These are phyloP conservation scores for Eucalyptus guilfoylei DNA, from an alignment of 345 rosid species.

Conservation along the genomic window DNA sequence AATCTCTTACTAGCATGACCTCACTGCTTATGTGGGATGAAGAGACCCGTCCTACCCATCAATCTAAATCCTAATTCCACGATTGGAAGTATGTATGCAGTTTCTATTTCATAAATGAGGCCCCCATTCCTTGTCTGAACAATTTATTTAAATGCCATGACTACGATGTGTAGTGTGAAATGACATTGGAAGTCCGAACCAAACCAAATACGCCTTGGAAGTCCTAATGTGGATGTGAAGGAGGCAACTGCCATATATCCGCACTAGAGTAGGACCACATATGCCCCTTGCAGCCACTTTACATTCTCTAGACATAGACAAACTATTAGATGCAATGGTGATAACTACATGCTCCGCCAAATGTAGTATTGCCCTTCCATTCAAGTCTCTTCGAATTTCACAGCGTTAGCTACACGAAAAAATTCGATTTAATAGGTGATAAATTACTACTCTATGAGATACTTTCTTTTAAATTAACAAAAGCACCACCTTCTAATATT, in stretches of 20 bases:
- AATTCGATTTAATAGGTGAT: background rate
- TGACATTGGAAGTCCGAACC: background rate
- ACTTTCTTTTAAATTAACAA: accelerated
- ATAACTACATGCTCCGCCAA: background rate
- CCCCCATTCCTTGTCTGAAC: no score
- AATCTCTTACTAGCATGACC: background rate
- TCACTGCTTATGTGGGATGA: background rate
- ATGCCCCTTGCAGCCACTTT: background rate
- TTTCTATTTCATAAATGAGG: no score
- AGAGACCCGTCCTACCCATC: background rate
- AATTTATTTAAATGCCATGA: no score
- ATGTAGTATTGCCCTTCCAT: background rate
- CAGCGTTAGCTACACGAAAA: background rate
- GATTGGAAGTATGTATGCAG: no score
- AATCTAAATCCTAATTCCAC: background rate
- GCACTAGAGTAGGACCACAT: background rate
- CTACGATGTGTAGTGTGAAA: background rate
- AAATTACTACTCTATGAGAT: accelerated
- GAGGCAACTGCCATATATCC: background rate
- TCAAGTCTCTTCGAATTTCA: accelerated
- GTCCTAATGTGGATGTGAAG: background rate
- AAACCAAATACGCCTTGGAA: background rate
- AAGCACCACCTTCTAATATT: background rate
- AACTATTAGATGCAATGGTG: background rate
- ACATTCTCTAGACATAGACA: background rate